Percentiles rank a stretch among this genome's conserved stretches.
Conservation (phyloP, 129 eudicot species). For the Mikania micrantha region DNA sequence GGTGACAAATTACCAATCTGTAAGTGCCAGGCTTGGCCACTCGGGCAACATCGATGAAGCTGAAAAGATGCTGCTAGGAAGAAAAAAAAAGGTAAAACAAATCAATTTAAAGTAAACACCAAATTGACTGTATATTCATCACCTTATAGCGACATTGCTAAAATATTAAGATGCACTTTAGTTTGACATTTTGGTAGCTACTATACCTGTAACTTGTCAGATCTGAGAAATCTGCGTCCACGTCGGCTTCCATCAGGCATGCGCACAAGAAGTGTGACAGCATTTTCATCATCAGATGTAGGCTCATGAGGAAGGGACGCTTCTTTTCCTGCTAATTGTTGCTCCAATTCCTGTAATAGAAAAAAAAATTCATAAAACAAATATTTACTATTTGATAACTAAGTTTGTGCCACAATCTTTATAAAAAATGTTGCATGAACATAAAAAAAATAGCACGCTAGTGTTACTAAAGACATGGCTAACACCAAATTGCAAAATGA, state of each 20-base stretch:
- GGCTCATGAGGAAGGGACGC: constrained; percentile 96
- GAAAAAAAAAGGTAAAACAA: neutral
- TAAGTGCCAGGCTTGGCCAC: constrained; percentile 75
- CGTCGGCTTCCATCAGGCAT: constrained; percentile 94
- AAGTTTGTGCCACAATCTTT: neutral
- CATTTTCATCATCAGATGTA: constrained; percentile 81
- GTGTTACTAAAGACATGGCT: neutral
- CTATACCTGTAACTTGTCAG: constrained; percentile 84
- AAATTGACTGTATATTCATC: neutral
- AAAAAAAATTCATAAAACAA: neutral
- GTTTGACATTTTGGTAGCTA: neutral
- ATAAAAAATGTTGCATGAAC: neutral
- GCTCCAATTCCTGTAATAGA: constrained; percentile 71
- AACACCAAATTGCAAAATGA: neutral
- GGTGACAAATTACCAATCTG: constrained; percentile 63
- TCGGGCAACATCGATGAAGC: constrained; percentile 83
- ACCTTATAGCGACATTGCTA: neutral
- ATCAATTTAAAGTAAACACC: neutral
- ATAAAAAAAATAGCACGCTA: neutral
- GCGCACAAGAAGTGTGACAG: constrained; percentile 83
- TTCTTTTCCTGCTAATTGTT: constrained; percentile 87
- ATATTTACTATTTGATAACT: neutral
- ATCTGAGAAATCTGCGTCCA: constrained; percentile 74
- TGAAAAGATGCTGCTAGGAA: constrained; percentile 58
- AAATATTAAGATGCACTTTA: neutral